Evolutionary conservation across 2,329 filamentous ascomycete genomes (phyloP), one percentile per base, ranked within the genome.

Genomic region (Knoxdaviesia capensis): DNA sequence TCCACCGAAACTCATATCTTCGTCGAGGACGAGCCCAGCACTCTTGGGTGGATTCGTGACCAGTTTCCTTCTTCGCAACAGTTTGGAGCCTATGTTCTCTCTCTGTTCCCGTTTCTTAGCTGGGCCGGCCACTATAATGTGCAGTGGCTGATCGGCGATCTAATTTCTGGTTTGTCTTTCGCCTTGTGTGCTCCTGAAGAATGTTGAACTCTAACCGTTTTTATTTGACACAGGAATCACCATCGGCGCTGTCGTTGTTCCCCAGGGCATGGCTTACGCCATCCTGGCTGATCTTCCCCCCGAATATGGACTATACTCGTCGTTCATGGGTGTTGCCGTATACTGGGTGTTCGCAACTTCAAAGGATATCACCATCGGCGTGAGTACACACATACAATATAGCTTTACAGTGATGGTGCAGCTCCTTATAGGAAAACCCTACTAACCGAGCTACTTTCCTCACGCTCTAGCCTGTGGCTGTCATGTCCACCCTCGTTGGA

Each of bases 291-390:
- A 61, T 44, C 59, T 70, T 39, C 55, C 58, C 4, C 59, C 65
- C 30, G 61, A 70, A 48, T 70, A 64, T 51, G 66, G 66, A 9
- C 51, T 70, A 11, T 63, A 63, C 46, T 90, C 88, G 0, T 94
- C 88, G 0, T 96, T 98, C 55, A 90, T 94, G 71, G 90, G 88
- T 41, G 87, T 93, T 10, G 58, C 94, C 47, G 69, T 94, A 46
- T 98, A 98, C 61, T 96, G 88, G 88, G 81, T 94, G 55, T 96
- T 96, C 54, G 90, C 87, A 33, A 98, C 90, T 0, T 94, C 88
- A 9, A 98, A 96, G 56, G 88, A 98, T 58, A 96, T 98, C 54
- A 94, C 88, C 7, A 96, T 96, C 44, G 88, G 88, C 10, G 80
- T 83, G 66, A 61, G 77, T 70, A 2, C 4, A 32, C 4, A 8